Evolutionary conservation across 2,329 filamentous ascomycete species (phyloP).

Genomic region (Monilinia fructicola): DNA sequence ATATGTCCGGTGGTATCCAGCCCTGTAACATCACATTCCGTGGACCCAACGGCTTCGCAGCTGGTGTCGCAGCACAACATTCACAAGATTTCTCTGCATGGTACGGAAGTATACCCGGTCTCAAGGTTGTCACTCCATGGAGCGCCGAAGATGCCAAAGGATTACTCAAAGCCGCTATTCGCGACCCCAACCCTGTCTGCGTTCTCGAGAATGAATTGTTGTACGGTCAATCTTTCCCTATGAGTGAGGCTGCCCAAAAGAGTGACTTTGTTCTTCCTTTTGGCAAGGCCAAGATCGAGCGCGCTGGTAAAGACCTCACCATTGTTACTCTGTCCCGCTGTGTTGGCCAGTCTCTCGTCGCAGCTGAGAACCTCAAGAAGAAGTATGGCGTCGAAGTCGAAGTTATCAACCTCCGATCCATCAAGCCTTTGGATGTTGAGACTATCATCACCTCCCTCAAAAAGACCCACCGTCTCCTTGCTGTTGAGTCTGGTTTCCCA

Average conservation of each 20-base stretch:
- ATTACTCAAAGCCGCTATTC: slow-evolving; percentile 94
- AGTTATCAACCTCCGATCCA: slow-evolving; percentile 95
- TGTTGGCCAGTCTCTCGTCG: slow-evolving; percentile 85
- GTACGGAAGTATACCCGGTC: slow-evolving; percentile 96
- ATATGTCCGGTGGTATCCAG: slow-evolving; percentile 99
- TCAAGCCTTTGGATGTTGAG: slow-evolving; percentile 96
- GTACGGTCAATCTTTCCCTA: slow-evolving; percentile 92
- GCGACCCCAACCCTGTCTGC: slow-evolving; percentile 95
- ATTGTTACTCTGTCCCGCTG: slow-evolving; percentile 93
- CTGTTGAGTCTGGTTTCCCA: slow-evolving; percentile 94
- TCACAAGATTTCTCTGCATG: slow-evolving; percentile 98
- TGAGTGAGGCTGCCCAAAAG: slow-evolving; percentile 95
- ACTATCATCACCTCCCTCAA: slow-evolving; percentile 95
- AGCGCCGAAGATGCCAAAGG: slow-evolving; percentile 98
- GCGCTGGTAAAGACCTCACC: slow-evolving; percentile 90
- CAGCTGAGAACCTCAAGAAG: slow-evolving; percentile 88
- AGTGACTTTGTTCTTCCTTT: slow-evolving; percentile 96
- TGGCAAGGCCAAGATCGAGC: slow-evolving; percentile 99
- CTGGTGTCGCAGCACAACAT: slow-evolving; percentile 95
- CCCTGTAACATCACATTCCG: slow-evolving; percentile 99
- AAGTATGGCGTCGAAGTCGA: slow-evolving; percentile 95
- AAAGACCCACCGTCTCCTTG: slow-evolving; percentile 92
- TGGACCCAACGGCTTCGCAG: slow-evolving; percentile 95
- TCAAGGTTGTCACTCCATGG: slow-evolving; percentile 97
- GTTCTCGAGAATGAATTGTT: slow-evolving; percentile 86